Conservation (phyloP, 371 early-diverging fungal genomes). For the Mycotypha africana region DNA sequence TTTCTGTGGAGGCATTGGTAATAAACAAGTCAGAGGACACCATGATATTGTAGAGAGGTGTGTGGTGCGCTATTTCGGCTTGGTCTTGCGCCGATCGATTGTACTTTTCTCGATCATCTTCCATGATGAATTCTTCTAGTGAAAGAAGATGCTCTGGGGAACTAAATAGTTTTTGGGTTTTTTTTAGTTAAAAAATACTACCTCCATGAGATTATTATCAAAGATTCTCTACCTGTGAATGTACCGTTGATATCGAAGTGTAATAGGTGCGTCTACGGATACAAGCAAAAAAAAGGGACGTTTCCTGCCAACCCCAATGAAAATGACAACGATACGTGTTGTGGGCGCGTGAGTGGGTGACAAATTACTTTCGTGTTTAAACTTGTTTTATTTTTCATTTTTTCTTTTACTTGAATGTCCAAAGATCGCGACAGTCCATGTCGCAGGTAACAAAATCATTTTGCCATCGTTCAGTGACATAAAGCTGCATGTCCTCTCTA, state of each 20-base stretch:
- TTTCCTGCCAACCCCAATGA: slow-evolving; percentile 41
- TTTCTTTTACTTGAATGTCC: slow-evolving; percentile 23
- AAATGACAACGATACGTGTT: not conserved
- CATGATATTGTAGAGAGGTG: slow-evolving; percentile 35
- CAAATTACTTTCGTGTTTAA: too few relatives aligned
- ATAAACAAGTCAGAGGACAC: slow-evolving; percentile 55
- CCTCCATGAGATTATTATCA: too few relatives aligned
- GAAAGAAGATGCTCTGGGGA: too few relatives aligned
- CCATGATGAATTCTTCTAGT: slow-evolving; percentile 28
- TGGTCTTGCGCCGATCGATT: slow-evolving; percentile 16
- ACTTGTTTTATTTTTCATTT: too few relatives aligned
- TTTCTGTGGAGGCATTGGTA: slow-evolving; percentile 47
- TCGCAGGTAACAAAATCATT: slow-evolving; percentile 69
- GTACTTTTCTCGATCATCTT: slow-evolving; percentile 40
- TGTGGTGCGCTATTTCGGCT: not conserved
- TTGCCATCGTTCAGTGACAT: slow-evolving; percentile 66
- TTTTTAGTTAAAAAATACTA: too few relatives aligned
- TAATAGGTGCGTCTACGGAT: slow-evolving; percentile 76
- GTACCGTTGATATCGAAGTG: slow-evolving; percentile 60
- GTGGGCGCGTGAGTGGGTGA: too few relatives aligned
- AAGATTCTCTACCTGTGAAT: slow-evolving; percentile 27
- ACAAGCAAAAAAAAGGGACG: slow-evolving; percentile 87
- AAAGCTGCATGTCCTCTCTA: slow-evolving; percentile 46
- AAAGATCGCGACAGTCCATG: slow-evolving; percentile 32
- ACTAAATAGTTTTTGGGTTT: too few relatives aligned